phyloP scores from a whole-genome alignment of 108 stramenopile genomes.

The Craspedostauros australis region DNA sequence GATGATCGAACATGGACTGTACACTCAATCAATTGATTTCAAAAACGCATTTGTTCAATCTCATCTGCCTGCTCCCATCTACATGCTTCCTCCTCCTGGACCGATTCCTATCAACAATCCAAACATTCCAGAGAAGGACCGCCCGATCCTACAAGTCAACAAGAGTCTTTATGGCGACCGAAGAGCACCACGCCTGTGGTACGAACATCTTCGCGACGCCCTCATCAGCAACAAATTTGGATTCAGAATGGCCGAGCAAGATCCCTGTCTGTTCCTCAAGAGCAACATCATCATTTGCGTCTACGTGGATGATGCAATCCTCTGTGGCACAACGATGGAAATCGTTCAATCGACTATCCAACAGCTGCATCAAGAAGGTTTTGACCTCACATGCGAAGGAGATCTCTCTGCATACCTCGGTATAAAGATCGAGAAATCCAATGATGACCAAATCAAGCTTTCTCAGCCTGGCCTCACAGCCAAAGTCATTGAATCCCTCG shows the following conservation, averaged over 20 bases:
- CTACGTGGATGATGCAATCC: slow-evolving; percentile 43
- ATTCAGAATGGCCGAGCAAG: not conserved
- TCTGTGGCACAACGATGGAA: slow-evolving; percentile 5
- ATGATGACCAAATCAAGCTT: slow-evolving; percentile 5
- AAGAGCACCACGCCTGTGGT: slow-evolving; percentile 12
- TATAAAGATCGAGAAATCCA: slow-evolving; percentile 13
- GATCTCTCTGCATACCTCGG: slow-evolving; percentile 35
- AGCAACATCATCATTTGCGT: slow-evolving; percentile 20
- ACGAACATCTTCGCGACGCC: slow-evolving; percentile 1
- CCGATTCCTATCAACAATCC: not conserved
- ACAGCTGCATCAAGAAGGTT: not conserved
- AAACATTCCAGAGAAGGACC: slow-evolving; percentile 5
- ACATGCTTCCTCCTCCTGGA: slow-evolving; percentile 29
- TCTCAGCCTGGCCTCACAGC: slow-evolving; percentile 16
- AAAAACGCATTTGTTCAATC: slow-evolving; percentile 32
- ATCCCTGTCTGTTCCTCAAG: slow-evolving; percentile 20
- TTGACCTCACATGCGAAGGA: slow-evolving; percentile 9
- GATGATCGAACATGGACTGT: not conserved
- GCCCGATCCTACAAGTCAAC: slow-evolving; percentile 15
- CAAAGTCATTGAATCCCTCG: slow-evolving; percentile 1
- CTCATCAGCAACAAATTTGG: slow-evolving; percentile 2
- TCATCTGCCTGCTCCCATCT: slow-evolving; percentile 7
- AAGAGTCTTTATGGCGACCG: slow-evolving; percentile 23
- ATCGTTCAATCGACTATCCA: not conserved
- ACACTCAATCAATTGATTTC: slow-evolving; percentile 3